Percentiles rank a stretch among this genome's conserved stretches.
phyloP scores from a whole-genome alignment of 2,329 filamentous ascomycete species.

The Pseudocercospora crystallina region DNA sequence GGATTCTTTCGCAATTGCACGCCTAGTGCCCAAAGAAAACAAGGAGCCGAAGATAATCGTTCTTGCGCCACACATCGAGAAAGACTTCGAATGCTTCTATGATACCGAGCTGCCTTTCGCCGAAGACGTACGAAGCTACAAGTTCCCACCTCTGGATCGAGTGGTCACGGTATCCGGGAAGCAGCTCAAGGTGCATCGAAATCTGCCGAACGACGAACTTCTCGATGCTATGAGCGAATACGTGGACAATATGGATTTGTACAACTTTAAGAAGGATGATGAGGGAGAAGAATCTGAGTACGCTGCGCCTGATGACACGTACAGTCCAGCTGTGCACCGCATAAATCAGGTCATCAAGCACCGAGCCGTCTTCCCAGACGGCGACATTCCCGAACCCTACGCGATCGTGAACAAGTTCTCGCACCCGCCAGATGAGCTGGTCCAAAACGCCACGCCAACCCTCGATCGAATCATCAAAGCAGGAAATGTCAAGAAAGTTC shows the following conservation, averaged over 20 bases:
- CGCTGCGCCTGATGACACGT: conserved; percentile 76
- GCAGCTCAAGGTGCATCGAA: conserved; percentile 74
- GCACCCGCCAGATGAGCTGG: conserved; percentile 66
- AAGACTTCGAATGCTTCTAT: conserved; percentile 78
- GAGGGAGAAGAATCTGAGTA: conserved; percentile 69
- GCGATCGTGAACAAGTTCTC: conserved; percentile 71
- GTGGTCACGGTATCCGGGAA: conserved; percentile 86
- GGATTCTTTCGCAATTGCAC: conserved; percentile 80
- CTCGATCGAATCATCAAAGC: conserved; percentile 65
- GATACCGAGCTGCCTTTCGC: conserved; percentile 90
- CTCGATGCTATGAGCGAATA: conserved; percentile 83
- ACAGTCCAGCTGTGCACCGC: conserved; percentile 81
- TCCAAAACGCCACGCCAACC: conserved; percentile 56
- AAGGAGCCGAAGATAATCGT: conserved; percentile 76
- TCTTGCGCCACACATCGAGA: conserved; percentile 75
- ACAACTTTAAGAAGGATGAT: conserved; percentile 68
- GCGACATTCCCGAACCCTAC: conserved; percentile 61
- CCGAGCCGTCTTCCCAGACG: conserved; percentile 72
- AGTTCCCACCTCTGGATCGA: conserved; percentile 84
- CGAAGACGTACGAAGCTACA: conserved; percentile 87
- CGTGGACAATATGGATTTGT: conserved; percentile 90
- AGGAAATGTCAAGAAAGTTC: conserved; percentile 75
- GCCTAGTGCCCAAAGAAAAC: conserved; percentile 80
- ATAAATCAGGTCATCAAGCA: conserved; percentile 82
- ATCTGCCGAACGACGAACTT: conserved; percentile 74